phyloP scores from a whole-genome alignment of 257 asterid genomes.

The Verbascum thapsus region DNA sequence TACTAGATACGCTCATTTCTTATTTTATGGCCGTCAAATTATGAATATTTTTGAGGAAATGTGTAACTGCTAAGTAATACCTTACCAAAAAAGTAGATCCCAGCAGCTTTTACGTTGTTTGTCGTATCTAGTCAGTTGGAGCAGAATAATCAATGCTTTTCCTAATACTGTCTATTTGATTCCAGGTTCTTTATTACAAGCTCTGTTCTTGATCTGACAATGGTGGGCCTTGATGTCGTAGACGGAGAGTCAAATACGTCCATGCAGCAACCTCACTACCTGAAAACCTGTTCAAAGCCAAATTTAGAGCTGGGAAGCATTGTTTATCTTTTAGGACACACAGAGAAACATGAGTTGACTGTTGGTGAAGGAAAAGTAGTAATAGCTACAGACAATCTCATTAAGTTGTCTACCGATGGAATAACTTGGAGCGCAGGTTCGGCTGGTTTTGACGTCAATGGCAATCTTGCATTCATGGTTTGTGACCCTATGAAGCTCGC shows the following conservation, averaged over 20 bases:
- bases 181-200: slow-evolving; percentile 95
- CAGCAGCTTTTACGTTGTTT: background rate
- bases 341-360: slow-evolving; percentile 69
- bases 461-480: slow-evolving; percentile 95
- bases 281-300: slow-evolving; percentile 76
- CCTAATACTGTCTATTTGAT: slow-evolving; percentile 26
- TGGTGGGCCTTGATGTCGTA: slow-evolving; percentile 85
- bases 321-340: slow-evolving; percentile 77
- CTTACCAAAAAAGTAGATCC: background rate
- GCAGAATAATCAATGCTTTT: background rate
- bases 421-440: slow-evolving; percentile 91
- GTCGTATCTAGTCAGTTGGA: background rate
- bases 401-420: slow-evolving; percentile 85
- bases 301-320: slow-evolving; percentile 79
- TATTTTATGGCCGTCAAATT: slow-evolving; percentile 1
- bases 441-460: slow-evolving; percentile 90
- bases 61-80: background rate
- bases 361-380: slow-evolving; percentile 94
- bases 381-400: slow-evolving; percentile 94
- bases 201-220: slow-evolving; percentile 90
- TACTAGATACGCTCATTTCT: background rate
- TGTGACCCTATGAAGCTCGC: slow-evolving; percentile 99
- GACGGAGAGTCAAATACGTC: slow-evolving; percentile 76
- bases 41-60: background rate
- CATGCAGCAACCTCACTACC: slow-evolving; percentile 66